Evolutionary conservation across 371 early-diverging fungal species (phyloP).

Genomic region (Rhizomucor miehei): DNA sequence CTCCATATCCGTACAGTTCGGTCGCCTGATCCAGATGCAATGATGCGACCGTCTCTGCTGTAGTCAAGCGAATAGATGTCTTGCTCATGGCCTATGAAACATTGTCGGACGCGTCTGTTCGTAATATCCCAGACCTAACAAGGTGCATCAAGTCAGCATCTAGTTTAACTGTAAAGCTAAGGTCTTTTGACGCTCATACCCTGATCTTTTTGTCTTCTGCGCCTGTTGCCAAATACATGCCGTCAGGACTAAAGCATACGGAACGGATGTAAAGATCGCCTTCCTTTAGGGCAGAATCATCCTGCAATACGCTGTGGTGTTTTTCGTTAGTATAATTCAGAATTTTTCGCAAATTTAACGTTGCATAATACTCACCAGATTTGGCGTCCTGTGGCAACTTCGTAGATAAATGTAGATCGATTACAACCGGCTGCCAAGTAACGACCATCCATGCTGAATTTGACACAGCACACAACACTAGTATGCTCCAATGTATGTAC

Average conservation of each 20-base stretch:
- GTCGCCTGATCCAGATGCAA: slow-evolving; percentile 96
- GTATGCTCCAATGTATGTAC: slow-evolving; percentile 81
- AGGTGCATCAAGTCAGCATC: not conserved
- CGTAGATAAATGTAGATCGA: slow-evolving; percentile 83
- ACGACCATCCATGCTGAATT: slow-evolving; percentile 87
- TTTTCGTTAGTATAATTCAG: too few species aligned
- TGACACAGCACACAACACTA: slow-evolving; percentile 93
- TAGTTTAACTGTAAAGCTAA: not conserved
- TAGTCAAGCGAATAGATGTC: slow-evolving; percentile 98
- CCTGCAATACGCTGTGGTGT: slow-evolving; percentile 76
- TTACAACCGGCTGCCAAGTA: slow-evolving; percentile 94
- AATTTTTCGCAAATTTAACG: not conserved
- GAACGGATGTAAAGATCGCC: slow-evolving; percentile 90
- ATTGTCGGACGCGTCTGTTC: slow-evolving; percentile 65
- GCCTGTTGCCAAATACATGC: slow-evolving; percentile 90
- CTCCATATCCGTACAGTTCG: slow-evolving; percentile 90
- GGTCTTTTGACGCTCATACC: slow-evolving; percentile 32
- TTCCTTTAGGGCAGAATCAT: slow-evolving; percentile 61
- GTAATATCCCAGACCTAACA: slow-evolving; percentile 74
- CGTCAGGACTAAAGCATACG: slow-evolving; percentile 95
- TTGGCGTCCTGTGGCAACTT: slow-evolving; percentile 67
- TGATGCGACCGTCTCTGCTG: slow-evolving; percentile 86
- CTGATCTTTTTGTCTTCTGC: slow-evolving; percentile 96
- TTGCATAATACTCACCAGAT: slow-evolving; percentile 54
- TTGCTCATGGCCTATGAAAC: slow-evolving; percentile 89